Evolutionary conservation across 2,329 filamentous ascomycete species (phyloP), one percentile per base, ranked within the genome.

Genomic region (Alternaria sp.): DNA sequence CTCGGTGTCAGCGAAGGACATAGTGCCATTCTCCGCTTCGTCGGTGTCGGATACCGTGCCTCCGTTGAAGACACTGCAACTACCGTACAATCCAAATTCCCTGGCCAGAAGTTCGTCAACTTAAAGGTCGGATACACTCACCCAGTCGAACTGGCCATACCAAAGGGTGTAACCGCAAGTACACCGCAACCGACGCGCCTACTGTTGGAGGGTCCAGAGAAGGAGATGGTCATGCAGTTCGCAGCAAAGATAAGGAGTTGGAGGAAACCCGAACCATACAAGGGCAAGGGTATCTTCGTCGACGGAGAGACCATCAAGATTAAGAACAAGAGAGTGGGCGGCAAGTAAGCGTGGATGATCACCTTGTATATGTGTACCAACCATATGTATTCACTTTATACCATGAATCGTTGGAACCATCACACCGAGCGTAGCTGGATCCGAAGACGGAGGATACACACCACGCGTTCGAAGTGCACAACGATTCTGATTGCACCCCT

Each of bases 261-360:
- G 94, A 89, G 95, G 75, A 86, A 86, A 65, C 95, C 95, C 29
- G 95, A 99, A 81, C 95, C 95, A 66, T 99, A 99, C 81, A 99
- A 99, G 87, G 95, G 95, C 68, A 98, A 99, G 87, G 95, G 95
- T 71, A 96, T 99, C 70, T 99, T 98, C 77, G 89, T 99, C 71
- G 96, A 98, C 74, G 92, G 93, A 64, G 93, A 99, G 85, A 97
- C 93, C 29, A 97, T 99, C 81, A 96, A 90, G 85, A 79, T 99
- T 80, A 99, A 99, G 89, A 90, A 92, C 73, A 99, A 97, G 90
- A 83, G 83, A 77, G 83, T 83, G 11, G 56, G 56, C 17, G 56
- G 56, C 70, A 83, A 83, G 69, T 83, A 66, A 69, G 50, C 13
- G 50, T 7, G 26, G 4, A 11, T 14, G 60, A 56, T 56, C 49